Evolutionary conservation across 805 yeast species (phyloP).

Genomic region (Candida chauliodis): DNA sequence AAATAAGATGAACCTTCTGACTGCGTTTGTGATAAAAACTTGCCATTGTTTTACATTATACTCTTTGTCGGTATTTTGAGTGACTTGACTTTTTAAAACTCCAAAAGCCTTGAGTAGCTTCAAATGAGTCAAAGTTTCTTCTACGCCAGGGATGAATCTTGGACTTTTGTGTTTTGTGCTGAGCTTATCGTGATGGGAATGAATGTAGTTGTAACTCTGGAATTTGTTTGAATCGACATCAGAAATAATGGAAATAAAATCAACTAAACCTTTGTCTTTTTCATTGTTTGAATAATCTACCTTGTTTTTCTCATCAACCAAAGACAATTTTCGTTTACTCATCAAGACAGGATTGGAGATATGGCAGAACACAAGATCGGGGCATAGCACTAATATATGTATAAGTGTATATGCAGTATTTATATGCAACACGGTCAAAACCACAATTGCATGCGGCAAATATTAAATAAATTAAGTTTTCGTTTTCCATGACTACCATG

Average conservation of each 20-base stretch:
- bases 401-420: not conserved
- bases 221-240: not conserved
- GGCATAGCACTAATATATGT: no score
- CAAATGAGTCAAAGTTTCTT: constrained; percentile 19
- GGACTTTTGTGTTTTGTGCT: not conserved
- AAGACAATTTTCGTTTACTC: not conserved
- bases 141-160: constrained; percentile 6
- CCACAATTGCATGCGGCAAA: no score
- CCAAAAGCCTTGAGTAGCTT: constrained; percentile 20
- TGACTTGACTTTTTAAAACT: constrained; percentile 14
- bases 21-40: constrained; percentile 19
- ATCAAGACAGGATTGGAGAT: not conserved
- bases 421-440: no score
- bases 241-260: not conserved
- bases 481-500: no score
- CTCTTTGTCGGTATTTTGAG: constrained; percentile 2
- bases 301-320: not conserved
- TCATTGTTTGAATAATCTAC: no score
- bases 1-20: constrained; percentile 18
- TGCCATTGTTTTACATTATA: constrained; percentile 16
- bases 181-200: not conserved
- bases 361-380: no score
- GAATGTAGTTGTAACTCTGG: not conserved
- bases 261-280: not conserved
- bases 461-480: no score